These are phyloP conservation scores for Mucuna pruriens DNA, from an alignment of 306 rosid species.

Conservation along the genomic window DNA sequence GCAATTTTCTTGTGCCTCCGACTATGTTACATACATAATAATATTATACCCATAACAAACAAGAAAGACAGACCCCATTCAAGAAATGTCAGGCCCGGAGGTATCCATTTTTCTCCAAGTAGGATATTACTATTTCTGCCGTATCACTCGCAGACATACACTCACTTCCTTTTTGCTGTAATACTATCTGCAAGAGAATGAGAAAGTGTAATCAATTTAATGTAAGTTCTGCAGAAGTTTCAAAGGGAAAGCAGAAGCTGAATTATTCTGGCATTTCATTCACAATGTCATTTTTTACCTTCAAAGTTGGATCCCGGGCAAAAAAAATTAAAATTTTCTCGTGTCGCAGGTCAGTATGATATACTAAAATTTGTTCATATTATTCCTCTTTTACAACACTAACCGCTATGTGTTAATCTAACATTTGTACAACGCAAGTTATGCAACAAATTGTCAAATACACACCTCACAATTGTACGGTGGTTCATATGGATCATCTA, in stretches of 20 bases:
- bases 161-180: slow-evolving; percentile 59
- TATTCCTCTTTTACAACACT: background rate
- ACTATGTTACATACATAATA: background rate
- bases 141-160: slow-evolving; percentile 56
- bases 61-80: slow-evolving; percentile 28
- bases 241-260: background rate
- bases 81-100: slow-evolving; percentile 56
- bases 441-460: slow-evolving; percentile 33
- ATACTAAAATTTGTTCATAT: slow-evolving; percentile 11
- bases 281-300: background rate
- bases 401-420: background rate
- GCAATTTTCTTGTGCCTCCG: slow-evolving; percentile 31
- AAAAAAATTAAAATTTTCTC: background rate
- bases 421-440: background rate
- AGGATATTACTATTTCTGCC: slow-evolving; percentile 66
- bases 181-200: slow-evolving; percentile 61
- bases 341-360: background rate
- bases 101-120: slow-evolving; percentile 75
- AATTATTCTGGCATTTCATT: background rate
- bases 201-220: slow-evolving; percentile 21
- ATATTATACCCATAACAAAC: slow-evolving; percentile 27
- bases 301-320: background rate
- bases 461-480: slow-evolving; percentile 79
- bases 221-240: background rate
- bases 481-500: slow-evolving; percentile 89